These are phyloP conservation scores for Penicillium nucicola DNA, from an alignment of 495 filamentous ascomycete genomes.

Conservation along the genomic window DNA sequence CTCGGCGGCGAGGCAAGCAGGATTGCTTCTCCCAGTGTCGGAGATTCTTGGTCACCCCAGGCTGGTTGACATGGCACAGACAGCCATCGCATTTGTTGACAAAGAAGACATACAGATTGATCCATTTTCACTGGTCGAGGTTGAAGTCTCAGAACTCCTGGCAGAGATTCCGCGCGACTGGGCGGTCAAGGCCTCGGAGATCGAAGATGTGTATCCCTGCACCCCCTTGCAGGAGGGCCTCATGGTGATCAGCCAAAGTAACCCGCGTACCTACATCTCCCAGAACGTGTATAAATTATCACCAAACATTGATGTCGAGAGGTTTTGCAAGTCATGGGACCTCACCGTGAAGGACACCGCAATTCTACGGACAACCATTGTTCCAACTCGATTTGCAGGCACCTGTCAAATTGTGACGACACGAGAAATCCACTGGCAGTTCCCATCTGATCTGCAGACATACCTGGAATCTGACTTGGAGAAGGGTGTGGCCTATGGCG, in stretches of 20 bases:
- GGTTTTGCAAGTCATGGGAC: no score
- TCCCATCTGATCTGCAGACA: no score
- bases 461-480: no score
- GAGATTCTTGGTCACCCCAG: neutral
- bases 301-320: no score
- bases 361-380: no score
- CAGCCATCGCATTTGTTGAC: neutral
- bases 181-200: neutral
- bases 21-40: neutral
- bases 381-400: no score
- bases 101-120: neutral
- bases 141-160: neutral
- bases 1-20: neutral
- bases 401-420: no score
- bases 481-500: no score
- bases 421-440: no score
- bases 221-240: slow-evolving; percentile 51
- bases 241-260: neutral
- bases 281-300: neutral
- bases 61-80: neutral
- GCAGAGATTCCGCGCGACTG: neutral
- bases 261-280: neutral
- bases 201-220: slow-evolving; percentile 48
- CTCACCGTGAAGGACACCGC: no score
- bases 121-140: neutral